Conservation (phyloP, 441 rosid genomes). For the Oxalis stricta region DNA sequence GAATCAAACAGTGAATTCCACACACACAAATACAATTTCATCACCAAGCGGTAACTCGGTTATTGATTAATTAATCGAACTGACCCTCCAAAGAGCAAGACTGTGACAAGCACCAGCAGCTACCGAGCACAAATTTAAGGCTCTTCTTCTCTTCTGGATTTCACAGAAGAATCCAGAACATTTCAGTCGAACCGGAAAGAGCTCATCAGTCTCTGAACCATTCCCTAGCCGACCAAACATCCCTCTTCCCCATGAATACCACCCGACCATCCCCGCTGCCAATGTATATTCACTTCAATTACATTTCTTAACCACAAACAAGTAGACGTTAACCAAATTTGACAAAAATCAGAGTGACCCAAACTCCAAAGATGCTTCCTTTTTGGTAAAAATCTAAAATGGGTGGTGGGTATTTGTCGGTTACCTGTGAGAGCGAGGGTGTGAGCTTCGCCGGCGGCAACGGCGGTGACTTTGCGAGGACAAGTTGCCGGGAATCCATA, state of each 20-base stretch:
- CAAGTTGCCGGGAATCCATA: conserved; percentile 41
- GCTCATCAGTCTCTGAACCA: conserved; percentile 58
- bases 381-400: too few relatives aligned
- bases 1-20: too few relatives aligned
- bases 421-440: conserved; percentile 68
- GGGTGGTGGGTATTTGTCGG: neutral
- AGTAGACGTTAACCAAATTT: too few relatives aligned
- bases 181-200: conserved; percentile 41
- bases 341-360: too few relatives aligned
- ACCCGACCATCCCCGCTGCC: conserved; percentile 70
- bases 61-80: neutral
- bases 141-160: conserved; percentile 9
- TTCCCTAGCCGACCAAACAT: conserved; percentile 83
- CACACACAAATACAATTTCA: neutral
- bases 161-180: conserved; percentile 15
- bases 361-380: too few relatives aligned
- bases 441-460: conserved; percentile 81
- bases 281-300: neutral
- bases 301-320: neutral
- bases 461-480: conserved; percentile 28
- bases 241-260: conserved; percentile 89
- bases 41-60: neutral
- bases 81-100: conserved; percentile 69
- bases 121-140: conserved; percentile 44
- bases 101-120: conserved; percentile 93